phyloP scores from a whole-genome alignment of 495 filamentous ascomycete genomes.

The Poronia punctata region DNA sequence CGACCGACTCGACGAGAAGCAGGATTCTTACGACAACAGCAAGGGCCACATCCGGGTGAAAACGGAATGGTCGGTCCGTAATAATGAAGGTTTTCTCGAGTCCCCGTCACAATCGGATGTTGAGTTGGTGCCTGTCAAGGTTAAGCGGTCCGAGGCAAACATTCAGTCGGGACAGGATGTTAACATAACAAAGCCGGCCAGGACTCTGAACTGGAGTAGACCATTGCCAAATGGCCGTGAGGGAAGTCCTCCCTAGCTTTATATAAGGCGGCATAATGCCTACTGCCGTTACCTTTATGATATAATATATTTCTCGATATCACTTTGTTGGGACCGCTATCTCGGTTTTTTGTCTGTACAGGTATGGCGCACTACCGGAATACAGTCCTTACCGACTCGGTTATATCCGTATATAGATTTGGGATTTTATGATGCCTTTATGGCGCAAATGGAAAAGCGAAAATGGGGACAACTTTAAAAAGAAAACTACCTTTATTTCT shows the following conservation, averaged over 20 bases:
- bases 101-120: conserved; percentile 1
- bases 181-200: not conserved
- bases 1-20: conserved; percentile 6
- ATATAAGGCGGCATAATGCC: not conserved
- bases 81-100: not conserved
- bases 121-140: not conserved
- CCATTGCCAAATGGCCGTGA: conserved; percentile 3
- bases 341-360: no score
- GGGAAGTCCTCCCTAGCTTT: not conserved
- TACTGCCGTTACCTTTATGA: not conserved
- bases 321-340: no score
- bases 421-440: no score
- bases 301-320: no score
- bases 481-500: no score
- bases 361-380: no score
- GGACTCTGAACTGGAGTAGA: conserved; percentile 2
- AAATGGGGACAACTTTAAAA: no score
- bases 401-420: no score
- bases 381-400: no score
- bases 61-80: conserved; percentile 17
- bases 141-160: no score
- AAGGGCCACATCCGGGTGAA: conserved; percentile 11
- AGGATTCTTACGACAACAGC: conserved; percentile 7
- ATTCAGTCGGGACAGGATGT: not conserved
- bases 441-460: no score